Evolutionary conservation across 1,139 yeast genomes (phyloP).

Genomic region (Magnusiomyces tetraspermus): DNA sequence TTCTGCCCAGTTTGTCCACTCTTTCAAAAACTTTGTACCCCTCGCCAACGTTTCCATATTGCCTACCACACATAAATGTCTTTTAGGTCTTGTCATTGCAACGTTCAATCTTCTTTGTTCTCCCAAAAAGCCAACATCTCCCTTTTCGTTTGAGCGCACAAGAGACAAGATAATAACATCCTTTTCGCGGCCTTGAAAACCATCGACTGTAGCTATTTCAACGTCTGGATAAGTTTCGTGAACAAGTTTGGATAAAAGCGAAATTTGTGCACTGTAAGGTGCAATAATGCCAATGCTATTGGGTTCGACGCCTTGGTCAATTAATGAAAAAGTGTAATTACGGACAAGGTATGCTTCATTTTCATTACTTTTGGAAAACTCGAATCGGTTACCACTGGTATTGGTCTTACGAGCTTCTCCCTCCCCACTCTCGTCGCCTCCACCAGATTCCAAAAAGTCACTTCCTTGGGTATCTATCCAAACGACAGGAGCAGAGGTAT

Average conservation of each 20-base stretch:
- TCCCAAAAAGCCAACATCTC: constrained; percentile 65
- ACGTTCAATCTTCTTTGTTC: constrained; percentile 67
- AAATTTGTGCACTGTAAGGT: constrained; percentile 84
- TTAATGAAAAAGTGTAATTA: constrained; percentile 45
- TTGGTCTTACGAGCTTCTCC: constrained; percentile 10
- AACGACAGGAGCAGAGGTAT: constrained; percentile 41
- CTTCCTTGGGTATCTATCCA: constrained; percentile 94
- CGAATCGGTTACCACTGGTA: constrained; percentile 20
- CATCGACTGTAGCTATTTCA: constrained; percentile 83
- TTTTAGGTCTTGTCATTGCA: constrained; percentile 82
- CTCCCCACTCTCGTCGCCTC: constrained; percentile 31
- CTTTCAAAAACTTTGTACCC: constrained; percentile 33
- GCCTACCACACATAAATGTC: constrained; percentile 80
- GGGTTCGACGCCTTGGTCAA: constrained; percentile 42
- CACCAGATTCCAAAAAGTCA: constrained; percentile 50
- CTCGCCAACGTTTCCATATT: constrained; percentile 54
- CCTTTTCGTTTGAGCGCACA: constrained; percentile 61
- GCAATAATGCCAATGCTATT: constrained; percentile 70
- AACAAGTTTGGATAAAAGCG: constrained; percentile 41
- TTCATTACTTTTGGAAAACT: constrained; percentile 51
- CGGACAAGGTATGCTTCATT: constrained; percentile 58
- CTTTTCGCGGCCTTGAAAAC: constrained; percentile 88
- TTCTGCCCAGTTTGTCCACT: constrained; percentile 69
- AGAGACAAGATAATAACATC: constrained; percentile 73
- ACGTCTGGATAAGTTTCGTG: constrained; percentile 43